Evolutionary conservation across 2,329 filamentous ascomycete genomes (phyloP).

Genomic region (Alternaria gaisen): DNA sequence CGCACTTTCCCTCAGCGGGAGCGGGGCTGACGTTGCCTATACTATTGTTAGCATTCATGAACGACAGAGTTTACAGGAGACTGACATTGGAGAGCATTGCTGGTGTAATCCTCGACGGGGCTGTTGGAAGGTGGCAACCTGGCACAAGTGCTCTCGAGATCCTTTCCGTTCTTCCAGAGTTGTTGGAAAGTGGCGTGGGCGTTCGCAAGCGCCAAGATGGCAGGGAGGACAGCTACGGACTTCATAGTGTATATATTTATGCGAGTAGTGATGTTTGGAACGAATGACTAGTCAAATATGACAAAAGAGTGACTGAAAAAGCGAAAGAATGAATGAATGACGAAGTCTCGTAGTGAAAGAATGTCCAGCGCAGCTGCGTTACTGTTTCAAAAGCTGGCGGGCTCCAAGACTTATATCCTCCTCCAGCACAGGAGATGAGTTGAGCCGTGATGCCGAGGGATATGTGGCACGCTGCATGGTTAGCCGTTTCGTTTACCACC

Average conservation of each 20-base stretch:
- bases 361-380: slow-evolving; percentile 46
- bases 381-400: slow-evolving; percentile 15
- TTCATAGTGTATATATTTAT: slow-evolving; percentile 29
- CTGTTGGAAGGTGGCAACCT: slow-evolving; percentile 40
- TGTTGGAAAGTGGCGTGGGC: slow-evolving; percentile 44
- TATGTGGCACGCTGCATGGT: slow-evolving; percentile 27
- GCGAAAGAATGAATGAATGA: slow-evolving; percentile 20
- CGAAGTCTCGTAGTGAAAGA: slow-evolving; percentile 36
- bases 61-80: neutral
- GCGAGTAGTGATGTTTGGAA: slow-evolving; percentile 20
- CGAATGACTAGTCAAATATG: slow-evolving; percentile 27
- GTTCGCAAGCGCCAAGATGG: slow-evolving; percentile 37
- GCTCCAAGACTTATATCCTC: slow-evolving; percentile 32
- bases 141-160: slow-evolving; percentile 41
- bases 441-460: slow-evolving; percentile 25
- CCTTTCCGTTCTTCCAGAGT: slow-evolving; percentile 43
- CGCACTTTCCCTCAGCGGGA: slow-evolving; percentile 37
- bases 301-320: slow-evolving; percentile 38
- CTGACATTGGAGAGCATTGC: slow-evolving; percentile 41
- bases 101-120: slow-evolving; percentile 42
- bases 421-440: slow-evolving; percentile 16
- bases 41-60: neutral
- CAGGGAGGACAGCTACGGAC: slow-evolving; percentile 37
- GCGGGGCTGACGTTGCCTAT: slow-evolving; percentile 37
- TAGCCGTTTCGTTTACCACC: slow-evolving; percentile 40